Evolutionary conservation across 441 rosid genomes (phyloP), one percentile per base, ranked within the genome.

Genomic region (Populus tomentosa): DNA sequence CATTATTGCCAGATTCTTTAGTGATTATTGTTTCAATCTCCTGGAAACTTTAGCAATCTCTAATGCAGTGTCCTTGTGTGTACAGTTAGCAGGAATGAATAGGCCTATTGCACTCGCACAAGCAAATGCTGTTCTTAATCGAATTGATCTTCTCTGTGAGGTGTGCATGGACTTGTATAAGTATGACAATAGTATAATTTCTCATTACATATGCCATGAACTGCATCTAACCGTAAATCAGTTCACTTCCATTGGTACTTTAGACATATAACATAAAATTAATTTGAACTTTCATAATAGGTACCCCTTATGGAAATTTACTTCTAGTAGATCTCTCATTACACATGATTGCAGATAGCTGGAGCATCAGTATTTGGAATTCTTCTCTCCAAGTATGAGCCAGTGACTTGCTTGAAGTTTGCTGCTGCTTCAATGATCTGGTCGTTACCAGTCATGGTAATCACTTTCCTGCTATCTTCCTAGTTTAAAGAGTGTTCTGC

Each of bases 131-230:
- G 83, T 95, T 71, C 92, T 93, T 75, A 89, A 87, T 86, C 87
- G 98, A 78, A 92, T 93, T 42, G 92, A 95, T 85, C 92, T 93
- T 83, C 90, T 93, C 67, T 93, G 97, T 20, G 99, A 93, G 98
- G 99, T 95, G 76, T 76, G 36, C 76, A n/a, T 77, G 40, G 62
- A 61, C 76, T 61, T 76, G 18, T 30, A 26, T 30, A 40, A 53
- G 69, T 23, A 11, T 8, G 50, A 42, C 10, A 18, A 65, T 69
- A 21, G 21, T 30, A 11, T 33, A 50, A 14, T 11, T 69, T 68
- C 20, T 46, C 28, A 59, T 23, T 56, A 6, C 61, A 53, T 53
- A 53, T 0, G n/a, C 61, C 9, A 18, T 16, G 61, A 53, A 53
- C n/a, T 18, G n/a, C 61, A 53, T 53, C 0, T 53, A 53, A 5